Percentiles rank a stretch among this genome's conserved stretches.
These are phyloP conservation scores for Trifolium fragiferum DNA, from an alignment of 306 rosid genomes.

Conservation along the genomic window DNA sequence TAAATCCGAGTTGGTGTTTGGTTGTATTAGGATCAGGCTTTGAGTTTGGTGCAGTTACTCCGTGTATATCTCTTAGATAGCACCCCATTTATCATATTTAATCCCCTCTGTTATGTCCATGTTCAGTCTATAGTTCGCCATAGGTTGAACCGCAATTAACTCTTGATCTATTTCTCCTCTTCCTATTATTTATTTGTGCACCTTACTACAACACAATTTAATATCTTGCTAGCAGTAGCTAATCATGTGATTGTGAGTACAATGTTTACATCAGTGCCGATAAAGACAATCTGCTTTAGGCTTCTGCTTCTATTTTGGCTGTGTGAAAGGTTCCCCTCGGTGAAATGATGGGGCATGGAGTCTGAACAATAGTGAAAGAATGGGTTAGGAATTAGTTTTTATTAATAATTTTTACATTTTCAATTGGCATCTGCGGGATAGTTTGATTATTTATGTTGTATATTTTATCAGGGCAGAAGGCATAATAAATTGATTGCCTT, in stretches of 20 bases:
- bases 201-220: constrained; percentile 1
- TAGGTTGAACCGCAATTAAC: constrained; percentile 1
- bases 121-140: not conserved
- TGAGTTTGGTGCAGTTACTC: not conserved
- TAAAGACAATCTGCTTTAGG: constrained; percentile 10
- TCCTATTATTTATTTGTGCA: not conserved
- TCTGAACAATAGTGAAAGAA: not conserved
- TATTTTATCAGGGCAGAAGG: not conserved
- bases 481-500: constrained; percentile 9
- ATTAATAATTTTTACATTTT: not conserved
- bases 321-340: constrained; percentile 6
- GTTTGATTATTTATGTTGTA: constrained; percentile 4
- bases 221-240: not conserved
- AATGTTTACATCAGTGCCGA: not conserved
- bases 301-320: constrained; percentile 21
- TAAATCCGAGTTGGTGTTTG: constrained; percentile 13
- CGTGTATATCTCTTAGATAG: not conserved
- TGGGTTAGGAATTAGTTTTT: constrained; percentile 7
- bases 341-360: constrained; percentile 1
- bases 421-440: not conserved
- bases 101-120: constrained; percentile 1
- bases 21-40: constrained; percentile 18
- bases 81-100: constrained; percentile 12
- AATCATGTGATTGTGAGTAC: not conserved
- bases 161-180: constrained; percentile 20